A percentile compares a stretch with the other conserved stretches of the same genome.
Conservation (phyloP, 108 stramenopile species). For the Fragilaria radians region DNA sequence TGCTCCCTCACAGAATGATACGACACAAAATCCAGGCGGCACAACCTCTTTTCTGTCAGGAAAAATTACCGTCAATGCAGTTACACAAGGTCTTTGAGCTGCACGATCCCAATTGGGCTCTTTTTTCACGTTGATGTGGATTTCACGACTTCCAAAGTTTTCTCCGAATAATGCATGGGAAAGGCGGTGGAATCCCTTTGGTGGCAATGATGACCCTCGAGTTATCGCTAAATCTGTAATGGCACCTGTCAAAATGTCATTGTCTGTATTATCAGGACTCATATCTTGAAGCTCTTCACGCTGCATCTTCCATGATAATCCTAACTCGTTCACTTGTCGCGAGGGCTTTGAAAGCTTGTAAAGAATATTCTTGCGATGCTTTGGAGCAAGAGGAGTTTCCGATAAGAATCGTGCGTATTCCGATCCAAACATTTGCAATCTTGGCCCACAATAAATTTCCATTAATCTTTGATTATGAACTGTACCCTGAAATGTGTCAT, state of each 20-base stretch:
- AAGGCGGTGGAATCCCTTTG: slow-evolving; percentile 70
- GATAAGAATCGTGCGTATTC: slow-evolving; percentile 81
- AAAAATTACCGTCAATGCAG: slow-evolving; percentile 69
- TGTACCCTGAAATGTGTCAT: neutral
- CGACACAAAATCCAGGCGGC: slow-evolving; percentile 81
- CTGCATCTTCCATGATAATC: slow-evolving; percentile 25
- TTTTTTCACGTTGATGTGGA: slow-evolving; percentile 72
- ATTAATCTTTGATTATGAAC: neutral
- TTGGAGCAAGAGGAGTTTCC: slow-evolving; percentile 31
- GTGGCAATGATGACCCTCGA: slow-evolving; percentile 42
- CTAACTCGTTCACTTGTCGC: neutral
- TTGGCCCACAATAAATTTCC: neutral
- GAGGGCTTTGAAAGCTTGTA: slow-evolving; percentile 7
- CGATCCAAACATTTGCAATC: slow-evolving; percentile 78
- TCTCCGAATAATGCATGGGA: slow-evolving; percentile 31
- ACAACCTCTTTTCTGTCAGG: slow-evolving; percentile 82
- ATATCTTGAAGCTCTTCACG: no score
- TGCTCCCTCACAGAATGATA: slow-evolving; percentile 29
- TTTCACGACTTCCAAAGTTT: slow-evolving; percentile 7
- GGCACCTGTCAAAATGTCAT: slow-evolving; percentile 51
- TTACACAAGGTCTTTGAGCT: slow-evolving; percentile 82
- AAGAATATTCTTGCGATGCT: neutral
- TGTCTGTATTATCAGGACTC: slow-evolving; percentile 61
- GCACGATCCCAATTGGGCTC: slow-evolving; percentile 85
- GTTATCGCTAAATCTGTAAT: slow-evolving; percentile 74